Evolutionary conservation across 2,329 filamentous ascomycete species (phyloP), one percentile per base, ranked within the genome.

Genomic region (Aspergillus oerlinghausenensis): DNA sequence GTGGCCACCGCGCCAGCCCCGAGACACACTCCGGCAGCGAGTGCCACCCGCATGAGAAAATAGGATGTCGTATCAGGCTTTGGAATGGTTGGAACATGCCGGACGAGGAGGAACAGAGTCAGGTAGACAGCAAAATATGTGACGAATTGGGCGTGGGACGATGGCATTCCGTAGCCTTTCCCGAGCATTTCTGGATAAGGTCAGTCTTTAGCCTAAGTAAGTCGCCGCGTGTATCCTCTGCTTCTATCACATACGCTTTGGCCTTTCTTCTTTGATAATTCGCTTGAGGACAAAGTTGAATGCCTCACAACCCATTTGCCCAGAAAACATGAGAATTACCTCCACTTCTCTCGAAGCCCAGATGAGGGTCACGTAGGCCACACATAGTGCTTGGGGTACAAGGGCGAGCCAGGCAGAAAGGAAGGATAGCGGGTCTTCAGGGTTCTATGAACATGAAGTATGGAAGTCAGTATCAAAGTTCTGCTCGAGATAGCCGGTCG

Each of bases 151-250:
- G 94, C 89, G 76, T 99, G 94, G 40, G 92, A 97, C 7, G 84
- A 87, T 10, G 94, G 94, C 95, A 99, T 99, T 66, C 94, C 95
- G 71, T 99, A 99, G 62, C 94, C 94, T 74, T 96, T 96, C 55
- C 91, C 84, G 69, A 92, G 86, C 79, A 87, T 85, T 74, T 84
- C 84, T 86, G 63, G 43, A 11, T 10, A 19, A 28, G 25, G 35
- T 21, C 25, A 53, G 21, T 25, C 9, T 3, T 6, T 25, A 25
- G 21, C 19, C 11, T 14, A 47, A 10, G 21, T 43, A 47, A 21
- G 10, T 43, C 19, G 4, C 40, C 8, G 14, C 10, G n/a, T 23
- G 21, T 17, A n/a, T 26, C 21, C 7, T 14, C 23, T 14, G 43
- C 19, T 25, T 14, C 2, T 14, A 47, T 47, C 14, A 74, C 81